Base-by-base conservation (phyloP, 805 yeast species). In the Monosporozyma siamensis region DNA sequence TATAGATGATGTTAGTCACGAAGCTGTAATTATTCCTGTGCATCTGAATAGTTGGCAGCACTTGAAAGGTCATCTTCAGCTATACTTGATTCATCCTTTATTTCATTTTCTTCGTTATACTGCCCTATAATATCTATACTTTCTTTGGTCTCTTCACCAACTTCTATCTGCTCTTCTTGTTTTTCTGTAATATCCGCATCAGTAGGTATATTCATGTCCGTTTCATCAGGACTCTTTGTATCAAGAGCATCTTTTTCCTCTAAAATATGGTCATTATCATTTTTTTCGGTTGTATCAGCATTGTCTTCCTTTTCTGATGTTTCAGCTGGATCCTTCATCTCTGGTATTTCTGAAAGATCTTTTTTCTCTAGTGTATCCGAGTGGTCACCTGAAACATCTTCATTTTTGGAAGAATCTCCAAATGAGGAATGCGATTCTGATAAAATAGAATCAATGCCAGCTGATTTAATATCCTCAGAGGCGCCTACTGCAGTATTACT, bases 31-130 rank as follows among this genome's bases (percentile, higher is more conserved):
- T n/a, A n/a, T n/a, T n/a, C n/a, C n/a, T 46, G 44, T 9, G 56
- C 58, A 26, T 50, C 50, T 34, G 49, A 53, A 37, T 44, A 48
- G 8, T 41, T 42, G 18, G 48, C 50, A 11, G 43, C 48, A 17
- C 46, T 43, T 10, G 43, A 32, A 15, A 24, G 23, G 4, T 39
- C 23, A 6, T 38, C 40, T 18, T 18, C 23, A 5, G 11, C 6
- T 20, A 23, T 22, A n/a, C 24, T 38, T 14, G 23, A n/a, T 8
- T 36, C 14, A 18, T 21, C 34, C 3, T 38, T 8, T n/a, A 23
- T 6, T 4, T 38, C 23, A 20, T 3, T 18, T 3, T 34, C 43
- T 24, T 38, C 43, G 20, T 36, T 29, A 39, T 47, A 46, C n/a
- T 42, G 44, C 18, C 41, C 43, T 6, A 47, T 35, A 11, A 47